These are phyloP conservation scores for Auriscalpium vulgare DNA, from an alignment of 768 basidiomycete genomes.

Conservation along the genomic window DNA sequence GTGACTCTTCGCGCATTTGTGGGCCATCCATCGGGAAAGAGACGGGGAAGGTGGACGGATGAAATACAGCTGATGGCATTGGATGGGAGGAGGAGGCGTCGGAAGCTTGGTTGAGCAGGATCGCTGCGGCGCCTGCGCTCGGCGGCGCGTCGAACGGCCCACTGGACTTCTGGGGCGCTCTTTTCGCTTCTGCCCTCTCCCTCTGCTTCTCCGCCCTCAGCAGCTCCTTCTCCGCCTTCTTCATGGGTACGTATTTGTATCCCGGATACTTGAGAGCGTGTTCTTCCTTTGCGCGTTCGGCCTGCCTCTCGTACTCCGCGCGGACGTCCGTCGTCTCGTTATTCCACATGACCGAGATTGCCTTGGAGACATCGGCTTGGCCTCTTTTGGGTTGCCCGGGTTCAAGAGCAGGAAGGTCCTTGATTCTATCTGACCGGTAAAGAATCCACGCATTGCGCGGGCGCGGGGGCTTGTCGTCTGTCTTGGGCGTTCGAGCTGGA, in stretches of 20 bases:
- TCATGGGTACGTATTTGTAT: slow-evolving; percentile 10
- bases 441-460: slow-evolving; percentile 46
- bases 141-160: slow-evolving; percentile 6
- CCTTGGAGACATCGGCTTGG: slow-evolving; percentile 36
- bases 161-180: not conserved
- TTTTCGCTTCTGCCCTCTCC: slow-evolving; percentile 5
- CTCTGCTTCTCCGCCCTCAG: not conserved
- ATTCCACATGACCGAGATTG: slow-evolving; percentile 34
- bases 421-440: slow-evolving; percentile 37
- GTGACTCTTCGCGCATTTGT: too few species aligned
- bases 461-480: slow-evolving; percentile 20
- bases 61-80: not conserved
- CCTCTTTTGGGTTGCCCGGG: slow-evolving; percentile 21
- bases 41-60: not conserved
- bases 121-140: not conserved
- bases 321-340: slow-evolving; percentile 28
- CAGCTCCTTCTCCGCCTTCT: slow-evolving; percentile 12
- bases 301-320: slow-evolving; percentile 4
- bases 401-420: slow-evolving; percentile 21
- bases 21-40: not conserved
- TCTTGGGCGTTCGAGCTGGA: slow-evolving; percentile 1
- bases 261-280: slow-evolving; percentile 10
- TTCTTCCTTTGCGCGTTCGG: slow-evolving; percentile 10
- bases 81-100: not conserved
- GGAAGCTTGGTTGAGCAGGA: not conserved